Base-by-base conservation (phyloP, 108 stramenopile species). In the Skeletonema potamos region DNA sequence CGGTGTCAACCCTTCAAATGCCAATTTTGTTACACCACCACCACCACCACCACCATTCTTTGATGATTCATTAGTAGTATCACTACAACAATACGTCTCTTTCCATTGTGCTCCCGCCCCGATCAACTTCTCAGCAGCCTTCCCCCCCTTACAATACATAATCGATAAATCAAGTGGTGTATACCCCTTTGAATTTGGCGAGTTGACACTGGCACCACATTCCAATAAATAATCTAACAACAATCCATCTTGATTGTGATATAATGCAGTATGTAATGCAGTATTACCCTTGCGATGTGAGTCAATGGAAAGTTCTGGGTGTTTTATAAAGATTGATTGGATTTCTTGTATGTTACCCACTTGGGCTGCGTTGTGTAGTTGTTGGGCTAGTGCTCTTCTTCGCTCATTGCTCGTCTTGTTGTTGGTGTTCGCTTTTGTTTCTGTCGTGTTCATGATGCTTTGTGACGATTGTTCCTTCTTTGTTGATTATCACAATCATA, bases 241-340 rank as follows among this genome's bases (percentile, higher is more conserved):
- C 11, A 48, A 27, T 4, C 73, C 73, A 57, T 74, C 65, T 60
- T 74, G 73, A 32, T 66, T 74, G 58, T 74, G 73, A 68, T 41
- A 67, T 17, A 74, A 27, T 22, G 73, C 73, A 4, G 66, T 62
- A 43, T 74, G 73, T 24, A 74, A 66, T 15, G 57, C 57, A 10
- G 73, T 68, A 48, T 74, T 74, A 2, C 73, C 73, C 20, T 67
- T 67, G 4, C 73, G 58, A 7, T 51, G 29, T 0, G 59, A 15
- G 27, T 74, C 58, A 15, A 68, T 29, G 18, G 36, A 22, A 17
- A 73, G 24, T 2, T 59, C 15, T 3, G 27, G 20, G 22, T 68
- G 39, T 7, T 12, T 41, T 17, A 48, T 48, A 9, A 74, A 61
- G 15, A 74, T 48, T 20, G 30, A n/a, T 41, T 65, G 36, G n/a